Conservation (phyloP, 192 early-diverging fungal species). For the Coemansia sp. region DNA sequence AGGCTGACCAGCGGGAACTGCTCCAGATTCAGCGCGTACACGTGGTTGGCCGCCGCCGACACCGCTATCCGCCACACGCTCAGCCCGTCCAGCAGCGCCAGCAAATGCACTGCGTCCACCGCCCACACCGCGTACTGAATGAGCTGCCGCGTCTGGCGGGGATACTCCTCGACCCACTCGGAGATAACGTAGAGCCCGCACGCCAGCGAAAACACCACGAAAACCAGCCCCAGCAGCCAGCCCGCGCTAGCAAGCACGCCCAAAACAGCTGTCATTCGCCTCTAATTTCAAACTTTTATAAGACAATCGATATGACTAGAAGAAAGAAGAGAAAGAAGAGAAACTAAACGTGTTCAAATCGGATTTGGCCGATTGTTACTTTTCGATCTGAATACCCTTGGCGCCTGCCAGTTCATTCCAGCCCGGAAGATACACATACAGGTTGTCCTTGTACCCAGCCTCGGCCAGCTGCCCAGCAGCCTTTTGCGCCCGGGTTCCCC, state of each 20-base stretch:
- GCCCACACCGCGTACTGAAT: slow-evolving; percentile 45
- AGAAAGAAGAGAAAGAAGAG: background rate
- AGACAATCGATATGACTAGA: no score
- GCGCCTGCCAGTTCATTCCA: slow-evolving; percentile 17
- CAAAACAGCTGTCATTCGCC: slow-evolving; percentile 22
- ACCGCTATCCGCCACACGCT: slow-evolving; percentile 67
- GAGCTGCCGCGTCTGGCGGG: slow-evolving; percentile 28
- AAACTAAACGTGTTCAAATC: background rate
- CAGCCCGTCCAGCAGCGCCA: slow-evolving; percentile 77
- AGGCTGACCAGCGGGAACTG: slow-evolving; percentile 85
- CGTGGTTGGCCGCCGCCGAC: slow-evolving; percentile 71
- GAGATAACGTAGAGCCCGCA: slow-evolving; percentile 49
- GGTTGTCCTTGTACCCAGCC: slow-evolving; percentile 15
- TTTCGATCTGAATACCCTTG: background rate
- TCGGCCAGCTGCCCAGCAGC: slow-evolving; percentile 10
- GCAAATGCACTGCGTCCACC: slow-evolving; percentile 66
- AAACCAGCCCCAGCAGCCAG: slow-evolving; percentile 20
- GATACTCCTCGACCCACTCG: slow-evolving; percentile 50
- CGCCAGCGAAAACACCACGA: slow-evolving; percentile 40
- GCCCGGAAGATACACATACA: slow-evolving; percentile 28
- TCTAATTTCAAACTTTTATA: slow-evolving; percentile 2
- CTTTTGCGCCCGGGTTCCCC: slow-evolving; percentile 18
- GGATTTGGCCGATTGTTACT: background rate
- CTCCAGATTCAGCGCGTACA: slow-evolving; percentile 77
- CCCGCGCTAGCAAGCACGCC: slow-evolving; percentile 16